Conservation (phyloP, 1,284 basidiomycete species). For the Coniophora puteana region DNA sequence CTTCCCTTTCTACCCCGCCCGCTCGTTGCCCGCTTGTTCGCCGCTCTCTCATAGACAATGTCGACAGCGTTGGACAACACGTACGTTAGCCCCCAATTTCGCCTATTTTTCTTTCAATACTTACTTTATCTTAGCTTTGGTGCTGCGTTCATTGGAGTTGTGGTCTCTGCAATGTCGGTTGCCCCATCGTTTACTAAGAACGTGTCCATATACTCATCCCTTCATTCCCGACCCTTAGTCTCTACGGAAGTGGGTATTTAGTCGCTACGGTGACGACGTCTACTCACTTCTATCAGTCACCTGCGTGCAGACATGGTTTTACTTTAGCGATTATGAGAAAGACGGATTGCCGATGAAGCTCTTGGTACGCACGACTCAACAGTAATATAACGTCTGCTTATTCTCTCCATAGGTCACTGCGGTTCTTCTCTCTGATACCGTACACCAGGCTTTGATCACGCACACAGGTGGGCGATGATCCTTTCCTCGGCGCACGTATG, state of each 20-base stretch:
- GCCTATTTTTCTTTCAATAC: neutral
- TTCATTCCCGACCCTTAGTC: slow-evolving; percentile 22
- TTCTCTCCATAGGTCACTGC: slow-evolving; percentile 34
- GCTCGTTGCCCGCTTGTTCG: too few species aligned
- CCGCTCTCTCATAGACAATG: too few species aligned
- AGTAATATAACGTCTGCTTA: neutral
- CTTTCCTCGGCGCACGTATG: neutral
- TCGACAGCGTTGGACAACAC: slow-evolving; percentile 18
- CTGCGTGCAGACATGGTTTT: slow-evolving; percentile 53
- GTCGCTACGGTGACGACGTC: too few species aligned
- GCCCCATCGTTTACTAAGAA: neutral
- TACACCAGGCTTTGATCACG: slow-evolving; percentile 53
- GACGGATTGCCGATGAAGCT: slow-evolving; percentile 43
- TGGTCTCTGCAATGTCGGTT: slow-evolving; percentile 42
- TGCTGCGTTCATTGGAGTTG: slow-evolving; percentile 43
- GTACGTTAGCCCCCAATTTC: slow-evolving; percentile 7
- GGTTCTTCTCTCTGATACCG: slow-evolving; percentile 46
- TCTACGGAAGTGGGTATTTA: slow-evolving; percentile 45
- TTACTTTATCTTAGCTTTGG: slow-evolving; percentile 34
- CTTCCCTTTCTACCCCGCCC: too few species aligned
- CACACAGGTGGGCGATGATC: slow-evolving; percentile 37
- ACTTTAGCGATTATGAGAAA: slow-evolving; percentile 44
- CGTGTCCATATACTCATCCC: neutral
- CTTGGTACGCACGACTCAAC: slow-evolving; percentile 29
- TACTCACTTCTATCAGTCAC: slow-evolving; percentile 38